Evolutionary conservation across 768 basidiomycete genomes (phyloP), one percentile per base, ranked within the genome.

Genomic region (Boletus speciosus): DNA sequence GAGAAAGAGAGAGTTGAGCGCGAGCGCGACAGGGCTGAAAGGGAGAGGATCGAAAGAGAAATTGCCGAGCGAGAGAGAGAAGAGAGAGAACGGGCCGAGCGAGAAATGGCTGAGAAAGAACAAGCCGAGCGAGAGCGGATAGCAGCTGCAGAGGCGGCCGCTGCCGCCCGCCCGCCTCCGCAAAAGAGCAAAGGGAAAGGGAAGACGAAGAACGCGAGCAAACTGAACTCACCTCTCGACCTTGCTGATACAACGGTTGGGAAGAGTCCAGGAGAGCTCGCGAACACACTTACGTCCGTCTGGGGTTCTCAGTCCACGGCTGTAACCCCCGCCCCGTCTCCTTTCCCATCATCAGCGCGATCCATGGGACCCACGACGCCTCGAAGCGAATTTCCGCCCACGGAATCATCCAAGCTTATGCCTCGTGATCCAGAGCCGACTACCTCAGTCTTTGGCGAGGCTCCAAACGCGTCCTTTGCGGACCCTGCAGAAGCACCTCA

Each of bases 231-330:
- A 16, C 66, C 70, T 29, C 56, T 76, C 63, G 69, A 74, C 58
- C 50, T 66, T 57, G 63, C 68, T 61, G 61, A 77, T 67, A 58
- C 71, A 15, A 63, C 71, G 19, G 73, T 73, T 23, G 72, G 74
- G 29, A 73, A 73, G 44, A 71, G 71, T 35, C 64, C 74, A 12
- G 68, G 70, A 11, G 71, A 67, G 49, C 72, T 81, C 21, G 75
- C 63, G 1, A 72, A 81, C 2, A 61, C 76, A 5, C 74, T 81
- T 41, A 74, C 63, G 21, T 73, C 80, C 0, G 71, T 81, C 6
- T 82, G 82, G 80, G 83, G 81, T 29, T 59, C 70, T 5, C 62
- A 66, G 41, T 64, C 62, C 56, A 65, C 64, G 55, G 56, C 60
- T 25, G 49, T 55, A 57, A 64, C 69, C 39, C 64, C 71, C 47